Base-by-base conservation (phyloP, 441 rosid species). In the Populus hybrid region DNA sequence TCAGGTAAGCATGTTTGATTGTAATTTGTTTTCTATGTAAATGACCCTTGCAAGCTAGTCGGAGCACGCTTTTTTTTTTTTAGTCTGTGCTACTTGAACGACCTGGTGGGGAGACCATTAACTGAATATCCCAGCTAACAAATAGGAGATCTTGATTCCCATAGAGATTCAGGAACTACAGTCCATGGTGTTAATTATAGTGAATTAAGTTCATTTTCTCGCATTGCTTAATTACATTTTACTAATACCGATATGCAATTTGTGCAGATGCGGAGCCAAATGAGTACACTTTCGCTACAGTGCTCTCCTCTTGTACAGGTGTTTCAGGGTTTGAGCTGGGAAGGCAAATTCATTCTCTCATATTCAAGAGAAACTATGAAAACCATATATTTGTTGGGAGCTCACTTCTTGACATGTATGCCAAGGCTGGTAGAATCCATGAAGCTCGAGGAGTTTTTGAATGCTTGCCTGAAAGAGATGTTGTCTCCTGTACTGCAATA, bases 231-330 rank as follows among this genome's bases (percentile, higher is more conserved):
- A 18, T 85, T 59, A 35, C 71, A 32, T 83, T 72, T 14, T 75
- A 76, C 12, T 89, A 83, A 64, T 79, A 63, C 75, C 82, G 81
- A 75, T 80, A 76, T 42, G 73, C 65, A 65, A 68, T 65, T 73
- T 74, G 32, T 85, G 85, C 91, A 91, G 98, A 83, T 82, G 82
- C 79, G 1, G 87, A 84, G 69, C 98, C 98, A 9, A 93, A 91
- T 57, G 95, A 91, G 86, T 90, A 86, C 85, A 94, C 95, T 78
- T 91, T 91, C 76, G 87, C 98, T 19, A 82, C 90, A 69, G 86
- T 90, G 26, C 88, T 94, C 57, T 85, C 94, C 21, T 89, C 92
- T 66, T 94, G 98, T 68, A 46, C 82, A 9, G 90, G 88, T 67
- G 73, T 77, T 74, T 82, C 84, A 75, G 91, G 93, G 8, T 82